Evolutionary conservation across 768 basidiomycete species (phyloP), one percentile per base, ranked within the genome.

Genomic region (Pleurotus sapidus): DNA sequence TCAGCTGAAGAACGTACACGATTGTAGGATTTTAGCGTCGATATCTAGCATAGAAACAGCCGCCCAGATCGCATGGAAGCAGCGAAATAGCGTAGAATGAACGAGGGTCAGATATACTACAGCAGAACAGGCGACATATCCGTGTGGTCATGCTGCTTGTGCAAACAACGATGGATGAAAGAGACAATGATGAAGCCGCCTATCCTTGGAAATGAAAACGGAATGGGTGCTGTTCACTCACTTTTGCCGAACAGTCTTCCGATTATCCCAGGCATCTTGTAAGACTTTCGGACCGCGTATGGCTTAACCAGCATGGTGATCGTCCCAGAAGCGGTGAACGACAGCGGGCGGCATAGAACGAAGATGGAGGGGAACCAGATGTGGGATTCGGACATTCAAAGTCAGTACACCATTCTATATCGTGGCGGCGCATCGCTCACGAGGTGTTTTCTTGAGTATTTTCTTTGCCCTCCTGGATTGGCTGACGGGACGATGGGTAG

Each of bases 161-260:
- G 38, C 49, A 17, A 53, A 57, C 27, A 57, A 49, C 56, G 50
- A 34, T 9, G 30, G 50, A 57, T 49, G 17, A 34, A 46, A 55
- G 57, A 56, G 25, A 49, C 20, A 60, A 46, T 59, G 54, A 60
- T 59, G 55, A 49, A 58, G 50, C 53, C 53, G 53, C 39, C 14
- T 30, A 14, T n/a, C 23, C 53, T 9, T 11, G 25, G 43, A 18
- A 24, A 51, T 27, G 27, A 27, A n/a, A 34, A 40, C 40, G 38
- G 14, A 40, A 18, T 11, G 45, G 24, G 45, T 18, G 24, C 18
- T 34, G 8, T 34, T 34, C 34, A 68, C 88, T 65, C 65, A 96
- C 95, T 97, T 98, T 82, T 98, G 95, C 61, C 82, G 83, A 15
- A 95, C 87, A 9, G 95, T 98, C 73, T 91, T 92, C 50, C 75